A percentile compares a stretch with the other conserved stretches of the same genome.
These are phyloP conservation scores for Elsinoe necatrix DNA, from an alignment of 2,329 filamentous ascomycete species.

Conservation along the genomic window DNA sequence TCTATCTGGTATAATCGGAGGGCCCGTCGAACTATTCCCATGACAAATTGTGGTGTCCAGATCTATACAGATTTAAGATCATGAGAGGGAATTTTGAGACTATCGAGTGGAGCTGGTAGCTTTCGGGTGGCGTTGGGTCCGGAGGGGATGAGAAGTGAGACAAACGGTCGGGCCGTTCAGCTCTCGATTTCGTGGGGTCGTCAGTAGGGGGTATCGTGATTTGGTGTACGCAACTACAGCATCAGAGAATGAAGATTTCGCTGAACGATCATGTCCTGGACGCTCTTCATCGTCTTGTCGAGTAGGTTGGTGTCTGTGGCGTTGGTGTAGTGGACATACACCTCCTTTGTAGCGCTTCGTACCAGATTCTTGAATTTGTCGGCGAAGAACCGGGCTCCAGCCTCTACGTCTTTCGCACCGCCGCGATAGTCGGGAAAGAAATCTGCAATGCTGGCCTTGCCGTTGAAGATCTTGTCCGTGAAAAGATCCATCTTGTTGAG, in stretches of 20 bases:
- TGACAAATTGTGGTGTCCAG: slow-evolving; percentile 11
- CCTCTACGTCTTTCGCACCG: slow-evolving; percentile 37
- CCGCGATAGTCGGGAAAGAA: slow-evolving; percentile 44
- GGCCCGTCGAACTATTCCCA: neutral
- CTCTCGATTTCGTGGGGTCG: slow-evolving; percentile 7
- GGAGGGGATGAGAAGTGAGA: slow-evolving; percentile 3
- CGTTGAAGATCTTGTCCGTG: slow-evolving; percentile 40
- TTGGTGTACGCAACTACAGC: slow-evolving; percentile 24
- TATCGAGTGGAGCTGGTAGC: slow-evolving; percentile 3
- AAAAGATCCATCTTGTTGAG: slow-evolving; percentile 66
- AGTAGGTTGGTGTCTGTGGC: slow-evolving; percentile 44
- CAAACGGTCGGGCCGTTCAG: slow-evolving; percentile 10
- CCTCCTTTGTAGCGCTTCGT: slow-evolving; percentile 42
- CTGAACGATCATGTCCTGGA: slow-evolving; percentile 48
- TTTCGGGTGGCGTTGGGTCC: neutral
- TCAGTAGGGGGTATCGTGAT: neutral
- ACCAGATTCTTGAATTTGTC: slow-evolving; percentile 45
- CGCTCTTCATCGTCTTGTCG: slow-evolving; percentile 46
- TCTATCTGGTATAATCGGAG: neutral
- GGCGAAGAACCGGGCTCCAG: slow-evolving; percentile 43
- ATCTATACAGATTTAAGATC: neutral
- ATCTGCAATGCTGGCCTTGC: slow-evolving; percentile 40
- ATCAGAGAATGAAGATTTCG: slow-evolving; percentile 45
- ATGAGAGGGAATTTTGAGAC: neutral
- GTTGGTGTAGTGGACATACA: slow-evolving; percentile 46